Evolutionary conservation across 306 rosid genomes (phyloP).

Genomic region (Cyclanthera cordifolia): DNA sequence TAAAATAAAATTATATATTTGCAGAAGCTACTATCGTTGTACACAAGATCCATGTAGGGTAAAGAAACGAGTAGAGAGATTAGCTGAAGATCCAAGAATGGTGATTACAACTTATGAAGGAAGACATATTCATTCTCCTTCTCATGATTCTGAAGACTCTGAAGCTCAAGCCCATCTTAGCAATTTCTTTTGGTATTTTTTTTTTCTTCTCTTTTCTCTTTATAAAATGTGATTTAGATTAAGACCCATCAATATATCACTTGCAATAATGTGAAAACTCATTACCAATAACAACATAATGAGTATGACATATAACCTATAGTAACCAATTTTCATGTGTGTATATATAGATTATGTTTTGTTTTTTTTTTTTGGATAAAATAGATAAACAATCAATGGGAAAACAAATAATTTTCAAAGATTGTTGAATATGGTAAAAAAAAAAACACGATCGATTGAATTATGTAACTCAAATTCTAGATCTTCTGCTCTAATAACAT

Average conservation of each 20-base stretch:
- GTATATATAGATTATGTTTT: too few species aligned
- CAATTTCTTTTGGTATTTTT: constrained; percentile 63
- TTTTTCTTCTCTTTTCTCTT: neutral
- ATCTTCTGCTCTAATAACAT: too few species aligned
- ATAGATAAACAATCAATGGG: too few species aligned
- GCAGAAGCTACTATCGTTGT: constrained; percentile 93
- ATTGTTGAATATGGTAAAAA: too few species aligned
- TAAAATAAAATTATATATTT: too few species aligned
- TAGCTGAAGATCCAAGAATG: constrained; percentile 96
- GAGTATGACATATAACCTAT: too few species aligned
- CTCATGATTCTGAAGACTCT: constrained; percentile 67
- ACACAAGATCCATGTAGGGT: constrained; percentile 87
- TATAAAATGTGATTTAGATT: neutral
- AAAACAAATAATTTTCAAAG: too few species aligned
- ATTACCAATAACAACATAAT: too few species aligned
- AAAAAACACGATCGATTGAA: too few species aligned
- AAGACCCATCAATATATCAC: neutral
- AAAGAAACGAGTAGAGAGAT: constrained; percentile 87
- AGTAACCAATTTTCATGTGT: too few species aligned
- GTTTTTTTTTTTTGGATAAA: too few species aligned
- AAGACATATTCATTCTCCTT: constrained; percentile 78
- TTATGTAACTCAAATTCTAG: too few species aligned
- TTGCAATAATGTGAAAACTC: neutral
- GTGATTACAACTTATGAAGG: constrained; percentile 97
- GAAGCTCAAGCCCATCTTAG: constrained; percentile 46